phyloP scores from a whole-genome alignment of 192 early-diverging fungal species.

The Backusella tarrabulga region DNA sequence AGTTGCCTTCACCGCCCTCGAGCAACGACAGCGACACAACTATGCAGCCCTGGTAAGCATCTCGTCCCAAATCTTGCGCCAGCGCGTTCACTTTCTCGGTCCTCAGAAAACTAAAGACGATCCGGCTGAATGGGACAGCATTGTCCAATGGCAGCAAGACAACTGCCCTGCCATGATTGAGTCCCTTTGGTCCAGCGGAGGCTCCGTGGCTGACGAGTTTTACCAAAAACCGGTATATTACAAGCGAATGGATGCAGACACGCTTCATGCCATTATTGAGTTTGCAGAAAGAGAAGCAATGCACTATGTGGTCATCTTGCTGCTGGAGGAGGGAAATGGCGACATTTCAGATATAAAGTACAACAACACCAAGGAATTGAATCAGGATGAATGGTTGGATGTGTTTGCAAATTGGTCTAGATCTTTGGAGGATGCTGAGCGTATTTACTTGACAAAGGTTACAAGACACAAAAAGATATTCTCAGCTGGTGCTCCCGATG shows the following conservation, averaged over 20 bases:
- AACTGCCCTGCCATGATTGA: conserved; percentile 26
- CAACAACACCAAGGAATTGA: conserved; percentile 36
- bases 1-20: conserved; percentile 30
- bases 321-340: conserved; percentile 31
- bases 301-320: conserved; percentile 32
- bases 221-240: conserved; percentile 30
- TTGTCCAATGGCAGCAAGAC: conserved; percentile 41
- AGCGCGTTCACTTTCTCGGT: conserved; percentile 26
- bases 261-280: conserved; percentile 33
- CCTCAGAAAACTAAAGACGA: conserved; percentile 5
- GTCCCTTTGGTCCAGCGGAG: conserved; percentile 18
- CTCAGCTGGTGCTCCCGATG: neutral
- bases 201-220: neutral
- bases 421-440: conserved; percentile 37
- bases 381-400: conserved; percentile 29
- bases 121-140: conserved; percentile 11
- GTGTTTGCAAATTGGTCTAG: conserved; percentile 29
- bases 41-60: conserved; percentile 26
- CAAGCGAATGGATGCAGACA: conserved; percentile 36
- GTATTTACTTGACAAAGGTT: conserved; percentile 26
- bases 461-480: conserved; percentile 16
- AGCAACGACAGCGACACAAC: conserved; percentile 27
- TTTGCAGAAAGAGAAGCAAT: conserved; percentile 22
- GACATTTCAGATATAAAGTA: conserved; percentile 37
- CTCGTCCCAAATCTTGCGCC: conserved; percentile 28